Conservation (phyloP, 129 eudicot genomes). For the Flaveria ramosissima region DNA sequence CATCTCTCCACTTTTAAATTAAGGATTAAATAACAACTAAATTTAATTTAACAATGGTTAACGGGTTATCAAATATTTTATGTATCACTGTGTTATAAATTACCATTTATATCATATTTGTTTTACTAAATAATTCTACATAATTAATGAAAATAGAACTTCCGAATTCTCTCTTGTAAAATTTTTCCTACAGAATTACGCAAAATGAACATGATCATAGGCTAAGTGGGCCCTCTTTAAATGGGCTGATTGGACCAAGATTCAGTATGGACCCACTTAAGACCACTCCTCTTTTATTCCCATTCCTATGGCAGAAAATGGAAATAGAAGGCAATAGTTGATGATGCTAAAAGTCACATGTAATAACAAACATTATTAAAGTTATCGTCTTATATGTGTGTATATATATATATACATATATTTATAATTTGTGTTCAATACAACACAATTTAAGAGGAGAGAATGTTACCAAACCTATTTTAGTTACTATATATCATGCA, state of each 20-base stretch:
- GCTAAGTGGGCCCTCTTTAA: constrained; percentile 17
- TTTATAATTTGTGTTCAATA: too few species aligned
- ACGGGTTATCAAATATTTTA: neutral
- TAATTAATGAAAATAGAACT: neutral
- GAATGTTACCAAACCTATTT: too few species aligned
- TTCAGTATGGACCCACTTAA: constrained; percentile 30
- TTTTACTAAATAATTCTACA: too few species aligned
- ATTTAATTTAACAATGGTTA: neutral
- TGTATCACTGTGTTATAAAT: neutral
- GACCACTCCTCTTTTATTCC: constrained; percentile 26
- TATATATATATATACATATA: too few species aligned
- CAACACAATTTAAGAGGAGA: too few species aligned
- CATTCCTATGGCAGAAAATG: constrained; percentile 13
- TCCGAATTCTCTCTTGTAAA: neutral
- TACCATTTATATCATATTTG: too few species aligned
- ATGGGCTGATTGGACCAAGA: constrained; percentile 20
- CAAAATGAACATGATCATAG: neutral
- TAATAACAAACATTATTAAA: neutral
- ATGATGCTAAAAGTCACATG: constrained; percentile 13
- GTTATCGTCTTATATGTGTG: too few species aligned
- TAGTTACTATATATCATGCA: too few species aligned
- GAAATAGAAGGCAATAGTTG: constrained; percentile 3
- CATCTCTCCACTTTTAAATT: constrained; percentile 22
- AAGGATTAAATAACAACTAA: neutral
- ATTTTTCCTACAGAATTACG: constrained; percentile 17